Evolutionary conservation across 352 stramenopile genomes (phyloP).

Genomic region (Phytophthora tubulina): DNA sequence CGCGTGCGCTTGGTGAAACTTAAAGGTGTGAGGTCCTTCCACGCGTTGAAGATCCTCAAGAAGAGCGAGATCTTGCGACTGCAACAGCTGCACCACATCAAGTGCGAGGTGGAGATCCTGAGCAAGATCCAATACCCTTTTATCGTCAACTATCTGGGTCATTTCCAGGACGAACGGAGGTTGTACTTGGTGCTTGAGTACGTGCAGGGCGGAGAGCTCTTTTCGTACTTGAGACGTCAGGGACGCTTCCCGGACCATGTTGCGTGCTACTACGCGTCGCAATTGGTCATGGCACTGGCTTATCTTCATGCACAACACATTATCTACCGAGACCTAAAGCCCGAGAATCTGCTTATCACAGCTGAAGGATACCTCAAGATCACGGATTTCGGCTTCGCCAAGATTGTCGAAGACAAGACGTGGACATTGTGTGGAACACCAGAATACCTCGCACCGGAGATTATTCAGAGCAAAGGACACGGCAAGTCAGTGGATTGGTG

Average conservation of each 20-base stretch:
- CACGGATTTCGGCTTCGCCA: constrained; percentile 95
- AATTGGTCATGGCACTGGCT: constrained; percentile 89
- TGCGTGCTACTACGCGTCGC: constrained; percentile 90
- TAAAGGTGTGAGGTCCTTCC: constrained; percentile 64
- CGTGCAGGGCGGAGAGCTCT: constrained; percentile 93
- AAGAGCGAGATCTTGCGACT: constrained; percentile 92
- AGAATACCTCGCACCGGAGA: constrained; percentile 94
- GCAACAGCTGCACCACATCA: constrained; percentile 92
- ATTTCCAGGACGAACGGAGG: constrained; percentile 92
- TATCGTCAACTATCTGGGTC: constrained; percentile 88
- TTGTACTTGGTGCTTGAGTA: constrained; percentile 94
- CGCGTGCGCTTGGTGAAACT: constrained; percentile 87
- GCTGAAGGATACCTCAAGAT: constrained; percentile 92
- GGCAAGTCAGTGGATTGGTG: constrained; percentile 94
- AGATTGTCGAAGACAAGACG: constrained; percentile 91
- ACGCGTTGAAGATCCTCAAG: constrained; percentile 94
- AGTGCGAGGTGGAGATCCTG: constrained; percentile 93
- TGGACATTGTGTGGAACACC: constrained; percentile 95
- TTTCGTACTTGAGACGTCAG: constrained; percentile 90
- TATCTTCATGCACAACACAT: constrained; percentile 94
- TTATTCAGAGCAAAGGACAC: constrained; percentile 93
- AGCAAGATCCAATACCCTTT: constrained; percentile 90
- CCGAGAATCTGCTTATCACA: constrained; percentile 94
- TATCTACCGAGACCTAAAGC: constrained; percentile 95
- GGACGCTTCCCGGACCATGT: constrained; percentile 84